Evolutionary conservation across 805 yeast genomes (phyloP).

Genomic region (Candida endomychidarum): DNA sequence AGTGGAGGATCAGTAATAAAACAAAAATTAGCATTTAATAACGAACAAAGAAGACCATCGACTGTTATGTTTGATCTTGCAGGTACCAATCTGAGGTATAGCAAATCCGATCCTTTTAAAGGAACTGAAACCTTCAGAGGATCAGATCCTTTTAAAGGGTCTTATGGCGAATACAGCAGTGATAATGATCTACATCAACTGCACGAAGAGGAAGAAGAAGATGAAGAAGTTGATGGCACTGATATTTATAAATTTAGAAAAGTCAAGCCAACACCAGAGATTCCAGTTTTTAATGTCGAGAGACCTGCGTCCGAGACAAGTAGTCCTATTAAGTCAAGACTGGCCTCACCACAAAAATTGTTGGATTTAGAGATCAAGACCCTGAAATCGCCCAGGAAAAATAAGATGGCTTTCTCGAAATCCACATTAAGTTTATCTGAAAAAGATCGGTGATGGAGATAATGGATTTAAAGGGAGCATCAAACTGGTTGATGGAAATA

Average conservation of each 20-base stretch:
- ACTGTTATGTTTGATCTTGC: slow-evolving; percentile 8
- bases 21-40: slow-evolving; percentile 16
- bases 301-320: background rate
- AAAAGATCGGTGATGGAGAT: background rate
- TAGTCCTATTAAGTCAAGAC: slow-evolving; percentile 9
- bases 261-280: background rate
- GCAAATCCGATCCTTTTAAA: background rate
- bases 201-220: slow-evolving; percentile 1
- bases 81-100: slow-evolving; percentile 1
- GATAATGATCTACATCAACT: background rate
- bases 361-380: slow-evolving; percentile 13
- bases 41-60: slow-evolving; percentile 4
- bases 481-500: no score
- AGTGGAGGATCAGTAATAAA: slow-evolving; percentile 18
- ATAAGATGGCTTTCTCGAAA: slow-evolving; percentile 3
- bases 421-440: slow-evolving; percentile 1
- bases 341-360: slow-evolving; percentile 13
- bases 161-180: background rate
- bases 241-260: slow-evolving; percentile 11
- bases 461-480: no score
- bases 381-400: slow-evolving; percentile 10
- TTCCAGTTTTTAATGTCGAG: slow-evolving; percentile 4
- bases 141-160: background rate
- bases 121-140: no score
- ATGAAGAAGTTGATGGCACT: slow-evolving; percentile 6